Conservation (phyloP, 2,329 filamentous ascomycete genomes). For the Paraconiothyrium brasiliense region DNA sequence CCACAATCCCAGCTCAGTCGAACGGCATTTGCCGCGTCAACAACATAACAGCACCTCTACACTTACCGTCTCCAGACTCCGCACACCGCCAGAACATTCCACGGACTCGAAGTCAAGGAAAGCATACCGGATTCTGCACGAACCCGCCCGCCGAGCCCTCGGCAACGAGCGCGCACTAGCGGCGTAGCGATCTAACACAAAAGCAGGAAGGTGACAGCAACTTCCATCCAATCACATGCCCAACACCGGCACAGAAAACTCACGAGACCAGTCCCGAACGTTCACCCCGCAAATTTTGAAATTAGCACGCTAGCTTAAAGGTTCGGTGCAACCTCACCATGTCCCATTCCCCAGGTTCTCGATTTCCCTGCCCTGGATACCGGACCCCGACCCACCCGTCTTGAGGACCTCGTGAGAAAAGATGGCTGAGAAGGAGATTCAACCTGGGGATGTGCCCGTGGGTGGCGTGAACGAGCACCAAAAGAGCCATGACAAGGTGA, state of each 20-base stretch:
- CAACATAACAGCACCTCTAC: not conserved
- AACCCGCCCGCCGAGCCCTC: constrained; percentile 9
- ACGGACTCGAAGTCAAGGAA: constrained; percentile 1
- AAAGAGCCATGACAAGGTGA: constrained; percentile 42
- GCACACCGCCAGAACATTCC: constrained; percentile 1
- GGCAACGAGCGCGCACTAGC: not conserved
- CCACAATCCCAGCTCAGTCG: not conserved
- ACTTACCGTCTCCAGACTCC: not conserved
- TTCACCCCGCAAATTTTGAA: constrained; percentile 36
- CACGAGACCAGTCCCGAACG: constrained; percentile 29
- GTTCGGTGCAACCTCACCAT: constrained; percentile 25
- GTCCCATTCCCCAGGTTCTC: constrained; percentile 13
- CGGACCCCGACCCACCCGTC: constrained; percentile 1
- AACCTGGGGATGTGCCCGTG: constrained; percentile 26
- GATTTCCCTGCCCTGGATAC: constrained; percentile 24
- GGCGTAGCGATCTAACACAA: constrained; percentile 10
- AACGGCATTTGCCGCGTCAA: too few relatives aligned
- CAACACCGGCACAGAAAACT: constrained; percentile 15
- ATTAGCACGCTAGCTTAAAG: constrained; percentile 25
- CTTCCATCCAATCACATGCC: constrained; percentile 23
- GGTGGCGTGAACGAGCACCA: constrained; percentile 30
- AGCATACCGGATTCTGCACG: constrained; percentile 1
- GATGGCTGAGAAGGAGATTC: constrained; percentile 41
- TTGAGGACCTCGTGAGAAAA: constrained; percentile 13
- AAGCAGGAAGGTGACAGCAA: constrained; percentile 24